Evolutionary conservation across 2,329 filamentous ascomycete species (phyloP).

Genomic region (Xylogone sp.): DNA sequence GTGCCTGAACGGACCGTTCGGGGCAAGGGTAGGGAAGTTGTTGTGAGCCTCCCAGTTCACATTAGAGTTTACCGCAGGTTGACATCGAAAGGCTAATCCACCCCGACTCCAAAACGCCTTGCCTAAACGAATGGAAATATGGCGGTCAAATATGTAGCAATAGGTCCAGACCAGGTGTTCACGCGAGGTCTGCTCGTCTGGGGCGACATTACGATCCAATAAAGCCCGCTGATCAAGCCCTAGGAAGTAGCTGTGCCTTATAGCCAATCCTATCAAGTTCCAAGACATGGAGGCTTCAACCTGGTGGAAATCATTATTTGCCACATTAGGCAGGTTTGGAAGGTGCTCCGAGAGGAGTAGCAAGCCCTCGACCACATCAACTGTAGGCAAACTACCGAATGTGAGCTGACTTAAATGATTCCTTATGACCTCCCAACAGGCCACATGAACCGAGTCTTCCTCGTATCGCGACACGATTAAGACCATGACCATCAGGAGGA

Average conservation of each 20-base stretch:
- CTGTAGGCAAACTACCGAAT: not conserved
- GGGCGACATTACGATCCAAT: not conserved
- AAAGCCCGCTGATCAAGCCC: not conserved
- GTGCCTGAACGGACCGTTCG: not conserved
- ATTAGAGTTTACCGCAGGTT: not conserved
- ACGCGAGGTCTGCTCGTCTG: not conserved
- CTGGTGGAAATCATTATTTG: not conserved
- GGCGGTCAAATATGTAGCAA: not conserved
- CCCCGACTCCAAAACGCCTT: not conserved
- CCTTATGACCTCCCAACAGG: not conserved
- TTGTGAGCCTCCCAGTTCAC: not conserved
- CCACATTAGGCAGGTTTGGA: not conserved
- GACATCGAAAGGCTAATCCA: not conserved
- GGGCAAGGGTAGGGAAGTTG: not conserved
- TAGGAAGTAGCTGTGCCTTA: not conserved
- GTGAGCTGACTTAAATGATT: not conserved
- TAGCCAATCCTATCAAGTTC: not conserved
- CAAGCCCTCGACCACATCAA: not conserved
- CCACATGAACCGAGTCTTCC: not conserved
- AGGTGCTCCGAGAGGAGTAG: not conserved
- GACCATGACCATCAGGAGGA: not conserved
- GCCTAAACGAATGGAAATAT: not conserved
- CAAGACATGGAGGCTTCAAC: not conserved
- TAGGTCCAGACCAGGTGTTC: not conserved
- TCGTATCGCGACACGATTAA: not conserved